phyloP scores from a whole-genome alignment of 2,329 filamentous ascomycete species.

The Capronia epimyces region DNA sequence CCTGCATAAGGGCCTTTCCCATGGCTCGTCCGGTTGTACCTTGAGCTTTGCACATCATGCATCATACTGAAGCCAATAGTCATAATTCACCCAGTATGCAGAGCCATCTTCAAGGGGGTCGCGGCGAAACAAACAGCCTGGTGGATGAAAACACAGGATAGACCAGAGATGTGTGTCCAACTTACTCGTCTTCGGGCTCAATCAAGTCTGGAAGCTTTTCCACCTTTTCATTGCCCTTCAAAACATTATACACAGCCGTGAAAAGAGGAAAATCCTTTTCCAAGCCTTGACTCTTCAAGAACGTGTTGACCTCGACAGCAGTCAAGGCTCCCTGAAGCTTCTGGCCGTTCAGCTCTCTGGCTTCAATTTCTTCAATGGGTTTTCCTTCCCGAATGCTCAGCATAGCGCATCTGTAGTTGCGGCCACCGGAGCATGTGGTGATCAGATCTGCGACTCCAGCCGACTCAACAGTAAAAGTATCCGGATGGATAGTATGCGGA shows the following conservation, averaged over 20 bases:
- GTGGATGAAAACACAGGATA: background rate
- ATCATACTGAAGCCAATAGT: slow-evolving; percentile 9
- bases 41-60: slow-evolving; percentile 13
- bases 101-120: background rate
- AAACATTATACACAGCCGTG: slow-evolving; percentile 77
- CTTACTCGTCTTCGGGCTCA: slow-evolving; percentile 36
- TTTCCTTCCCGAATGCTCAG: slow-evolving; percentile 74
- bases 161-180: background rate
- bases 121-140: slow-evolving; percentile 3
- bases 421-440: slow-evolving; percentile 83
- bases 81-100: background rate
- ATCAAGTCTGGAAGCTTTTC: slow-evolving; percentile 74
- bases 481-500: slow-evolving; percentile 67
- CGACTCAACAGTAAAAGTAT: slow-evolving; percentile 94
- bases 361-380: slow-evolving; percentile 80
- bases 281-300: slow-evolving; percentile 70
- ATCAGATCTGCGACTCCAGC: slow-evolving; percentile 94
- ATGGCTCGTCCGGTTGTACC: background rate
- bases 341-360: slow-evolving; percentile 86
- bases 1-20: background rate
- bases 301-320: slow-evolving; percentile 82
- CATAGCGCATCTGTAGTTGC: slow-evolving; percentile 92
- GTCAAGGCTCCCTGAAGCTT: slow-evolving; percentile 93
- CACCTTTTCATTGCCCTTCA: slow-evolving; percentile 69
- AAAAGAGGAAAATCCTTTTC: slow-evolving; percentile 88